phyloP scores from a whole-genome alignment of 2,329 filamentous ascomycete species.

The Aspergillus unguis region DNA sequence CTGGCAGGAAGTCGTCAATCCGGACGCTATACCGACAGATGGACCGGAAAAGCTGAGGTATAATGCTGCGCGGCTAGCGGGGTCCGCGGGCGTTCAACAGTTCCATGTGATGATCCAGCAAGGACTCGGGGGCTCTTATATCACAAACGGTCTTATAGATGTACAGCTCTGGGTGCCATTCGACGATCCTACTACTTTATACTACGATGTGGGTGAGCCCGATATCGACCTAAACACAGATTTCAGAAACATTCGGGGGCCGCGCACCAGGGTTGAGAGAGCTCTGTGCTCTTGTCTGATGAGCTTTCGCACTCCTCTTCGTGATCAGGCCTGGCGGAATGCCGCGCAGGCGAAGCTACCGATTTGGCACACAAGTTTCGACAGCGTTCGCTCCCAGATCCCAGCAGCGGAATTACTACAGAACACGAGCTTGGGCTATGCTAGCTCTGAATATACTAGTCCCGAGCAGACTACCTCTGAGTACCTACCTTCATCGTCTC shows the following conservation, averaged over 20 bases:
- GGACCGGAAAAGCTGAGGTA: no score
- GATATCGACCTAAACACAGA: constrained; percentile 17
- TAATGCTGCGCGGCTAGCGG: no score
- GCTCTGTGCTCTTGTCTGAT: constrained; percentile 22
- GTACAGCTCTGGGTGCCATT: constrained; percentile 23
- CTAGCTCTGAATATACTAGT: constrained; percentile 5
- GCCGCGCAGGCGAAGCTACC: constrained; percentile 11
- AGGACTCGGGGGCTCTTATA: no score
- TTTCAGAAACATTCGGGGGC: not conserved
- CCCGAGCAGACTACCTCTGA: constrained; percentile 12
- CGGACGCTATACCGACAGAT: no score
- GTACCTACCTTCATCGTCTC: constrained; percentile 15
- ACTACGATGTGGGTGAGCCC: constrained; percentile 25
- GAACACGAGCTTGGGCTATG: not conserved
- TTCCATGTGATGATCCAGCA: no score
- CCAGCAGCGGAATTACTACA: constrained; percentile 15
- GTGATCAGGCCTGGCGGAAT: constrained; percentile 22
- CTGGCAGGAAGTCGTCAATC: no score
- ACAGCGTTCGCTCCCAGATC: constrained; percentile 17
- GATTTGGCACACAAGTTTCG: constrained; percentile 19
- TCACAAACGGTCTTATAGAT: constrained; percentile 21
- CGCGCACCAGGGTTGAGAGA: constrained; percentile 9
- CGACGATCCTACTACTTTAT: constrained; percentile 23
- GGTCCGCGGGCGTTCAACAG: no score
- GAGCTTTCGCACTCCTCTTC: constrained; percentile 13